Percentiles rank a stretch among this genome's conserved stretches.
Conservation (phyloP, 164 flowering plant species). For the Stephania japonica region DNA sequence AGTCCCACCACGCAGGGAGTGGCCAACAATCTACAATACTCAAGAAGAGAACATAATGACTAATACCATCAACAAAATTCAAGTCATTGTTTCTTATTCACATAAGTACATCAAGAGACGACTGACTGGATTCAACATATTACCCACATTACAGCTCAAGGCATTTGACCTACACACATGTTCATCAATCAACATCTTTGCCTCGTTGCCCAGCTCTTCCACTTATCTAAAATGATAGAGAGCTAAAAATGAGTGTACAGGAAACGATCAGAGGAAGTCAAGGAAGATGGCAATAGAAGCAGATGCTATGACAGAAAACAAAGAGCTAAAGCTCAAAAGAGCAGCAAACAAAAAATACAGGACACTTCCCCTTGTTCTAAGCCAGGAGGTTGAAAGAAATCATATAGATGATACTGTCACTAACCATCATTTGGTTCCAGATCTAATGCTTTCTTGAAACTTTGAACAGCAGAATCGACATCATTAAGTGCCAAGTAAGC, state of each 20-base stretch:
- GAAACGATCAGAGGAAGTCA: conserved; percentile 8
- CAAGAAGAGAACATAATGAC: background rate
- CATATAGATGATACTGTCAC: conserved; percentile 14
- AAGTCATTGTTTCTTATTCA: no score
- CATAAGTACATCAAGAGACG: no score
- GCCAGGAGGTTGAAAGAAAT: background rate
- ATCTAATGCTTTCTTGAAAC: conserved; percentile 80
- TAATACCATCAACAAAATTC: no score
- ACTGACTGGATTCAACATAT: no score
- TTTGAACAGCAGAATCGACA: conserved; percentile 84
- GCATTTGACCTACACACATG: conserved; percentile 41
- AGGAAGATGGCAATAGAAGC: conserved; percentile 10
- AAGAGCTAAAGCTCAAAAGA: conserved; percentile 1
- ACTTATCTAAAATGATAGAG: conserved; percentile 68
- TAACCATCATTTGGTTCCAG: conserved; percentile 96
- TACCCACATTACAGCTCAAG: no score
- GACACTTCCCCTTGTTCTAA: background rate
- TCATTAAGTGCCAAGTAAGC: conserved; percentile 92
- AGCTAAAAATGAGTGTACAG: background rate
- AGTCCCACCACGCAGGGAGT: conserved; percentile 98
- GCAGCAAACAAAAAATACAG: conserved; percentile 4
- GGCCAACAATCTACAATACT: conserved; percentile 86
- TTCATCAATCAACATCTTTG: conserved; percentile 97
- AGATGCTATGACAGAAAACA: background rate
- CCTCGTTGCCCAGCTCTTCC: conserved; percentile 99